Percentiles rank a stretch among this genome's conserved stretches.
Conservation (phyloP, 2,329 filamentous ascomycete species). For the Tetracladium maxilliforme region DNA sequence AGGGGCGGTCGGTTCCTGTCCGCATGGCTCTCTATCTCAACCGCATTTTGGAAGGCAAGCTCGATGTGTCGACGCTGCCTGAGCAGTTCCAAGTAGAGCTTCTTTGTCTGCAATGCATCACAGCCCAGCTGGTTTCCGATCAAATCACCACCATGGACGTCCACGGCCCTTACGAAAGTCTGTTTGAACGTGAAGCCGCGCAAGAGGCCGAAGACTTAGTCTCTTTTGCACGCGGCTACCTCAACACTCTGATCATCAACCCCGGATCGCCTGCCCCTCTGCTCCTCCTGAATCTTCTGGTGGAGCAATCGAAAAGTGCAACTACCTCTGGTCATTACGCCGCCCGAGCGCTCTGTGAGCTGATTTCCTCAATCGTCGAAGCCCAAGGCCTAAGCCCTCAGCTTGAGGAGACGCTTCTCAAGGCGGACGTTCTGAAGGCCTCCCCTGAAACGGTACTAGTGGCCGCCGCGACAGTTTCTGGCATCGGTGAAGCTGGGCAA, state of each 20-base stretch:
- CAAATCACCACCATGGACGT: no score
- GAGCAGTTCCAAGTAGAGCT: slow-evolving; percentile 29
- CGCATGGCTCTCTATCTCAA: slow-evolving; percentile 61
- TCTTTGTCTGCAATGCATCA: slow-evolving; percentile 33
- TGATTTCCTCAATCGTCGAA: slow-evolving; percentile 31
- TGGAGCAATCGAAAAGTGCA: no score
- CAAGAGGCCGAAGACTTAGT: no score
- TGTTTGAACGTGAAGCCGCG: no score
- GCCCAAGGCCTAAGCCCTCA: no score
- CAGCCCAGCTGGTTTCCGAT: slow-evolving; percentile 34
- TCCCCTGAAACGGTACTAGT: slow-evolving; percentile 29
- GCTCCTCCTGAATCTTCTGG: no score
- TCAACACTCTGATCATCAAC: no score
- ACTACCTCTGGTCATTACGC: no score
- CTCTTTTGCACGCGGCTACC: no score
- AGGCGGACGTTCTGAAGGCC: slow-evolving; percentile 29
- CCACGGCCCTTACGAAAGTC: no score
- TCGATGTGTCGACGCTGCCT: slow-evolving; percentile 23
- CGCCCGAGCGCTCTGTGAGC: slow-evolving; percentile 31
- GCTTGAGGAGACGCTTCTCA: slow-evolving; percentile 33
- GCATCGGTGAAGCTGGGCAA: slow-evolving; percentile 33
- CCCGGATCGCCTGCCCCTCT: no score
- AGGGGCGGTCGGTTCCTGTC: slow-evolving; percentile 57
- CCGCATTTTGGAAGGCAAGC: slow-evolving; percentile 32
- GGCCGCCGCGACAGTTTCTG: slow-evolving; percentile 32